Base-by-base conservation (phyloP, 768 basidiomycete genomes). In the Collybia sp. region DNA sequence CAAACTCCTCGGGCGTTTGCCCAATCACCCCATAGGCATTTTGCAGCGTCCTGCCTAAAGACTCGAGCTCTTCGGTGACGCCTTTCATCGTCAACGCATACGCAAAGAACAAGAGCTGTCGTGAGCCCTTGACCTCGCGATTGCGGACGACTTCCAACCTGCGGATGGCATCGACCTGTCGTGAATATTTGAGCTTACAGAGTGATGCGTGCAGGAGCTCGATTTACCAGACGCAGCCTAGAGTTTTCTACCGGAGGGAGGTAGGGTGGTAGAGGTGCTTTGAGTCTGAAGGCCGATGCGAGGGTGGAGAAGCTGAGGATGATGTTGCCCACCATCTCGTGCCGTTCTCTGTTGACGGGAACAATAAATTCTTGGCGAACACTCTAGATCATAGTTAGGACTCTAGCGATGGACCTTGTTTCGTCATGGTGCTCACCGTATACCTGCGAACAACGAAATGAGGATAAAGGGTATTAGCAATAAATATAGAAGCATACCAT, bases 21-120 rank as follows among this genome's bases (percentile, higher is more conserved):
- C 91, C 90, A 51, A 96, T 92, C 3, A 94, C 90, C 9, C 95
- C 95, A 62, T 96, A 99, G 9, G 90, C 85, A 43, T 83, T 80
- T 60, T 98, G 95, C 48, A 95, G 69, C 18, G 81, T 87, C 33
- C 64, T 65, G 0, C 96, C 95, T 1, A 98, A 70, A 43, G 69
- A 76, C 44, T 96, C 92, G 12, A 99, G 76, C 57, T 97, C 92
- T 43, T 80, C 75, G 8, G 93, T 96, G 33, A 96, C 88, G 6
- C 93, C 92, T 61, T 91, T 87, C 92, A 96, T 94, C 44, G 90
- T 88, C 48, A 93, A 70, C 0, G 90, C 90, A 55, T 97, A 98
- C 1, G 93, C 93, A 55, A 95, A 94, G 67, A 91, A 97, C 15
- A 98, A 73, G 3, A 99, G 71, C 54, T 96, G 88, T 15, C 84